Base-by-base conservation (phyloP, 2,329 filamentous ascomycete genomes). In the Escovopsis weberi region DNA sequence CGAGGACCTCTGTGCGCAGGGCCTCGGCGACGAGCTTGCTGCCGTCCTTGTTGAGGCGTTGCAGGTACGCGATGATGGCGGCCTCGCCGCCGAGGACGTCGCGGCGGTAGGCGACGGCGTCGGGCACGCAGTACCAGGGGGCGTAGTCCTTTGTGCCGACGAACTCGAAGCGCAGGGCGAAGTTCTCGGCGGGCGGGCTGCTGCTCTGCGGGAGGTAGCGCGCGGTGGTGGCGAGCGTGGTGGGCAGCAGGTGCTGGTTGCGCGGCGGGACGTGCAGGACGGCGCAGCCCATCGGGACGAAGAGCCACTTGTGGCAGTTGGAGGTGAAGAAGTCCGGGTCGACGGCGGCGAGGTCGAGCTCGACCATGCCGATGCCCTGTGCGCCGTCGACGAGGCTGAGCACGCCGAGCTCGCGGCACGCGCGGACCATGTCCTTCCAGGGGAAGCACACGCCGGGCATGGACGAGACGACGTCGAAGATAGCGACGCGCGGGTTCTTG, bases 241-340 rank as follows among this genome's bases (percentile, higher is more conserved):
- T 79, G 12, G 78, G 73, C 36, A 95, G 76, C 37, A 93, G 60
- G 39, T 68, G 64, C 58, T 95, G 89, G 59, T 93, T 87, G 19
- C 81, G 72, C 15, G 68, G 46, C 0, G 87, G 83, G 1, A 91
- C 83, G 60, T 93, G 82, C 49, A 95, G 75, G 4, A 91, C 66
- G 3, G 86, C 86, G 56, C 82, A 87, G 12, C 80, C 82, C 30
- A 88, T 78, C 1, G 88, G 89, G 1, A 77, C 75, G 54, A 77
- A 80, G 7, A 95, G 75, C 89, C 89, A 96, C 66, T 94, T 94
- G 66, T 94, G 85, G 52, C 79, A 85, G 59, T 95, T 95, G 43
- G 72, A 81, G 12, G 89, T 73, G 55, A 93, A 85, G 63, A 94
- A 95, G 59, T 95, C 88, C 0, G 86, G 80, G 48, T 87, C 74